Conservation (phyloP, 2,329 filamentous ascomycete species). For the Talaromyces sp. region DNA sequence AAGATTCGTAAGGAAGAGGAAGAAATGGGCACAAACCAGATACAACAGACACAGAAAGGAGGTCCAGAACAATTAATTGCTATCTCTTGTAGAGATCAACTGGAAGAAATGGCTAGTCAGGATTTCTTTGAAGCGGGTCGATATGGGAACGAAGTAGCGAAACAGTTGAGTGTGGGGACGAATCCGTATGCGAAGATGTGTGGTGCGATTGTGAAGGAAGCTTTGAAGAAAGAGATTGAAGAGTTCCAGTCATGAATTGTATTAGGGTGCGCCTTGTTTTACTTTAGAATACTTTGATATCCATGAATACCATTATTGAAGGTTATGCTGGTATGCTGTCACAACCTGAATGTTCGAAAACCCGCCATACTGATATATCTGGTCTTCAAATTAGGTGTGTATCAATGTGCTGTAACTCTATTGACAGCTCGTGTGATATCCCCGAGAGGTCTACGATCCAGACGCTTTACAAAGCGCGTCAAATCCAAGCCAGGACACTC, state of each 20-base stretch:
- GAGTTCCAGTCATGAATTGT: constrained; percentile 22
- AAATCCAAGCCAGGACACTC: neutral
- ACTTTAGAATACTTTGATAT: neutral
- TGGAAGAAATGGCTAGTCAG: constrained; percentile 55
- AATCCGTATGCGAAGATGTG: constrained; percentile 63
- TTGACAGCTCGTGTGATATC: neutral
- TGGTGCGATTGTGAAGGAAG: constrained; percentile 59
- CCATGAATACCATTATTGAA: neutral
- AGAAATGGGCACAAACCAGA: neutral
- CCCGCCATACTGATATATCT: neutral
- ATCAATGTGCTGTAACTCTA: neutral
- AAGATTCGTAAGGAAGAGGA: constrained; percentile 24
- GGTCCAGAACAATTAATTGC: constrained; percentile 32
- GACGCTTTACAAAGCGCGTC: neutral
- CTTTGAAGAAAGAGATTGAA: constrained; percentile 53
- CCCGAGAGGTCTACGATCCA: neutral
- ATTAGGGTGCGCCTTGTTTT: neutral
- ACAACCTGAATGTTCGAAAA: neutral
- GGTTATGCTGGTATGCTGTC: neutral
- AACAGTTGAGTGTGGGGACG: constrained; percentile 56
- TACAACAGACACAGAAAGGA: neutral
- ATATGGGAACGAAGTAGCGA: constrained; percentile 56
- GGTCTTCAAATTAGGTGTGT: neutral
- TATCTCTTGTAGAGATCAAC: constrained; percentile 31
- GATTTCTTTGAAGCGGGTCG: constrained; percentile 54